These are phyloP conservation scores for Tetrapyrgos nigripes DNA, from an alignment of 1,284 basidiomycete genomes.

Conservation along the genomic window DNA sequence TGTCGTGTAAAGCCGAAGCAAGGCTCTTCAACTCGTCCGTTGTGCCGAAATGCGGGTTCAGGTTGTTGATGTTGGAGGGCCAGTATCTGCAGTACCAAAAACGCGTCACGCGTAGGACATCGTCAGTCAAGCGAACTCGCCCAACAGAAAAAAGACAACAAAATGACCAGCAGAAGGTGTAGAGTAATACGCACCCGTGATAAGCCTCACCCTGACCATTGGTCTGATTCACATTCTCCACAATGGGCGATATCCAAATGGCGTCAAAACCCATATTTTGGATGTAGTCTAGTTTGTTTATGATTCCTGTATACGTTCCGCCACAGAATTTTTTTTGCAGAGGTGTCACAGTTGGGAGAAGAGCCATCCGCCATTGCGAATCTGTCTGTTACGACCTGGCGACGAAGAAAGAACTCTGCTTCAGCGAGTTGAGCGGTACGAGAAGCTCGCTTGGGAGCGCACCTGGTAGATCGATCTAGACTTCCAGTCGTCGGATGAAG, in stretches of 20 bases:
- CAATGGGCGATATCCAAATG: conserved; percentile 62
- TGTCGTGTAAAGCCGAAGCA: conserved; percentile 57
- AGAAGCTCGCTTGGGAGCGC: not conserved
- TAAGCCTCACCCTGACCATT: conserved; percentile 62
- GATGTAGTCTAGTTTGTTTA: conserved; percentile 69
- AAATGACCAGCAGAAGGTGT: not conserved
- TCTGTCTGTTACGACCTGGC: conserved; percentile 65
- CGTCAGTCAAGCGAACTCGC: too few relatives aligned
- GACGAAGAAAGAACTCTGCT: not conserved
- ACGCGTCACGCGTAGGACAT: too few relatives aligned
- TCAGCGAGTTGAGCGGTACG: not conserved
- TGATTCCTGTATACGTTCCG: conserved; percentile 63
- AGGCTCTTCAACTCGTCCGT: conserved; percentile 63
- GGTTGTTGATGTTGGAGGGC: conserved; percentile 56
- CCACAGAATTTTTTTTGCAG: conserved; percentile 64
- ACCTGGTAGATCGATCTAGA: conserved; percentile 42
- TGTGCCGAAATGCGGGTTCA: conserved; percentile 69
- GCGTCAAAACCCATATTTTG: conserved; percentile 74
- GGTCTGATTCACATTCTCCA: conserved; percentile 61
- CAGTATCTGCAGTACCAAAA: conserved; percentile 36
- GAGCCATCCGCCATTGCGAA: conserved; percentile 55
- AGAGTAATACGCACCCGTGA: conserved; percentile 32
- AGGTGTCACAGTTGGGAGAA: conserved; percentile 52
- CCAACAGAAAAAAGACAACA: too few relatives aligned
- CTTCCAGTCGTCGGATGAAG: conserved; percentile 39